These are phyloP conservation scores for Hypoxylon sp. DNA, from an alignment of 2,329 filamentous ascomycete genomes.

Conservation along the genomic window DNA sequence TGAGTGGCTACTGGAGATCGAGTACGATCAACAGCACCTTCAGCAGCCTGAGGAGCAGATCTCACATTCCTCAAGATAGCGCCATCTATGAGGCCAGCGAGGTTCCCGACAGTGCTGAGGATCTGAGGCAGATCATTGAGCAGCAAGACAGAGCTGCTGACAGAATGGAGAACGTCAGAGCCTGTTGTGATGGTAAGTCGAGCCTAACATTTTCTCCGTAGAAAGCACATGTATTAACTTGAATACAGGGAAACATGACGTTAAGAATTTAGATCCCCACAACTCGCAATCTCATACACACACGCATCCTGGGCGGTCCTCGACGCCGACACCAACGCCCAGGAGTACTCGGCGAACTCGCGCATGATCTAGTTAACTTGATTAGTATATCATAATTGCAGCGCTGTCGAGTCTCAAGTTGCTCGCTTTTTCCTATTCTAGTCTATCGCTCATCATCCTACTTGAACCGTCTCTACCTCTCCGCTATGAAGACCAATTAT, in stretches of 20 bases:
- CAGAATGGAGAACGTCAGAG: constrained; percentile 92
- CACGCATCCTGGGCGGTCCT: constrained; percentile 57
- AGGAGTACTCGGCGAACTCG: constrained; percentile 57
- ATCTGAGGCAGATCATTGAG: constrained; percentile 84
- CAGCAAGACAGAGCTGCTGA: constrained; percentile 82
- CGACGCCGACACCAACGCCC: constrained; percentile 56
- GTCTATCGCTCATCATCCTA: constrained; percentile 43
- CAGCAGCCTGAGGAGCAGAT: constrained; percentile 68
- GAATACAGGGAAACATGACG: constrained; percentile 78
- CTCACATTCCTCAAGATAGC: constrained; percentile 59
- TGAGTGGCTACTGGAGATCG: constrained; percentile 73
- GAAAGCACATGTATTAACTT: constrained; percentile 41
- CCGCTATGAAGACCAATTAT: constrained; percentile 47
- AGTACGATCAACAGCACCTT: constrained; percentile 65
- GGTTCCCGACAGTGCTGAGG: constrained; percentile 84
- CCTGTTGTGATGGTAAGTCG: constrained; percentile 93
- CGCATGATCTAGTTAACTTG: constrained; percentile 46
- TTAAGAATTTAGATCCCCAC: constrained; percentile 68
- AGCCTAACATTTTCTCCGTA: constrained; percentile 6
- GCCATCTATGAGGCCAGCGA: constrained; percentile 74
- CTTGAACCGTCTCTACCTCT: constrained; percentile 30
- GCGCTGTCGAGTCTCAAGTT: background rate
- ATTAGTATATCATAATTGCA: constrained; percentile 12
- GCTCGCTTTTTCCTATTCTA: constrained; percentile 26
- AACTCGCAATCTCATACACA: constrained; percentile 51